A percentile compares a stretch with the other conserved stretches of the same genome.
Conservation (phyloP, 2,329 filamentous ascomycete genomes). For the Colletotrichum sp. region DNA sequence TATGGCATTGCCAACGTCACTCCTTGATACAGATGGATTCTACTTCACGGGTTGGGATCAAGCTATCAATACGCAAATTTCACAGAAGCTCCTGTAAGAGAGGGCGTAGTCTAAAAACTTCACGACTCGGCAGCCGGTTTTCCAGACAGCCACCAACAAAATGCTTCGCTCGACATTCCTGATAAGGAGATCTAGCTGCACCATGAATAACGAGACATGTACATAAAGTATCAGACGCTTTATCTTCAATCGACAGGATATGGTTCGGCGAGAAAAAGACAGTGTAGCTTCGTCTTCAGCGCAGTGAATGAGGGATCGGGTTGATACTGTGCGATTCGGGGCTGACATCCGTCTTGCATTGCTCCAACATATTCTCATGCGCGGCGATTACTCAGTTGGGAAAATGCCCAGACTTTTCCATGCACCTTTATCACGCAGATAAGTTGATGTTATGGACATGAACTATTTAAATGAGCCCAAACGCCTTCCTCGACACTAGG, state of each 20-base stretch:
- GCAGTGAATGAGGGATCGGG: not conserved
- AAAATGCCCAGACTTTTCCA: not conserved
- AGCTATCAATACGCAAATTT: not conserved
- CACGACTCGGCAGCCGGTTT: not conserved
- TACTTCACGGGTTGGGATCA: not conserved
- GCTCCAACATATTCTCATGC: not conserved
- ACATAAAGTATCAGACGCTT: not conserved
- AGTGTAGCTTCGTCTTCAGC: not conserved
- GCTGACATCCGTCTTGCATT: not conserved
- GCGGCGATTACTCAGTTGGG: not conserved
- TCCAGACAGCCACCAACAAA: not conserved
- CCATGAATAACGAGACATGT: not conserved
- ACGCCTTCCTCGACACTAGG: not conserved
- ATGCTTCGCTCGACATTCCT: not conserved
- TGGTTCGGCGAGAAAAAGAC: not conserved
- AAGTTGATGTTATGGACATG: not conserved
- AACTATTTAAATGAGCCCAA: not conserved
- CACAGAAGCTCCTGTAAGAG: not conserved
- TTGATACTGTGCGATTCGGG: not conserved
- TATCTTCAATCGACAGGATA: not conserved
- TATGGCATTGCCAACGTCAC: not conserved
- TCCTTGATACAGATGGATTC: not conserved
- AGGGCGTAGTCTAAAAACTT: not conserved
- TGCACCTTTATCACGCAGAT: not conserved
- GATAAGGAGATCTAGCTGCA: not conserved